Conservation (phyloP, 495 filamentous ascomycete species). For the Talaromyces ruber region DNA sequence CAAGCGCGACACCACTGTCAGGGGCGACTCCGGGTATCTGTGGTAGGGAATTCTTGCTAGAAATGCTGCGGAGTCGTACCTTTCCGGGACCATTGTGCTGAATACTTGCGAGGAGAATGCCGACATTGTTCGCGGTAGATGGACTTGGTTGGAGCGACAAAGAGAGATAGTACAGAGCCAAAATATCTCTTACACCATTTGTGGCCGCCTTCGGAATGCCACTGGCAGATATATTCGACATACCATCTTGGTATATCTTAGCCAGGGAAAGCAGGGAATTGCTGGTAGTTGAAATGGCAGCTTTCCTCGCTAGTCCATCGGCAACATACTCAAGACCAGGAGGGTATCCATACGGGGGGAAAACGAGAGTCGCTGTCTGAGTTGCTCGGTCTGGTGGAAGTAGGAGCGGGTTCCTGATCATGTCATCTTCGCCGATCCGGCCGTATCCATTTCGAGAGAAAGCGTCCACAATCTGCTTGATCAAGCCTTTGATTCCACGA, state of each 20-base stretch:
- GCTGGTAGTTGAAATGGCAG: conserved; percentile 86
- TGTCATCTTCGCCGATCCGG: conserved; percentile 14
- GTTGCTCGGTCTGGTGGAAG: conserved; percentile 79
- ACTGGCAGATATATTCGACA: conserved; percentile 62
- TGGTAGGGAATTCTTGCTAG: conserved; percentile 30
- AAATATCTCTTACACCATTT: conserved; percentile 81
- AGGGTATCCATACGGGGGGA: conserved; percentile 66
- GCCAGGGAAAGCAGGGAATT: conserved; percentile 92
- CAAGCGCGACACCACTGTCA: conserved; percentile 81
- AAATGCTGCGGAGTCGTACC: conserved; percentile 18
- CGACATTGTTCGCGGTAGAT: conserved; percentile 97
- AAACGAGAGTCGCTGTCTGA: conserved; percentile 77
- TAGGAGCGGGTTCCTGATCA: conserved; percentile 54
- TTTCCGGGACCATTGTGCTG: conserved; percentile 60
- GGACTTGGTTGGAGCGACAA: conserved; percentile 92
- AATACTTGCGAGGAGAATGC: conserved; percentile 89
- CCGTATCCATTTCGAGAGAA: conserved; percentile 34
- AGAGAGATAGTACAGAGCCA: conserved; percentile 94
- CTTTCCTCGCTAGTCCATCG: conserved; percentile 63
- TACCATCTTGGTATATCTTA: conserved; percentile 98
- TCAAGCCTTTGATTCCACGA: conserved; percentile 69
- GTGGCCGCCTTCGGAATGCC: conserved; percentile 47
- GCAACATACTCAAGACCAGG: conserved; percentile 74
- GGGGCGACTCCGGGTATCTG: conserved; percentile 72
- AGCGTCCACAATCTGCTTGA: conserved; percentile 70